Conservation (phyloP, 257 asterid species). For the Solanum lycopersicoides region DNA sequence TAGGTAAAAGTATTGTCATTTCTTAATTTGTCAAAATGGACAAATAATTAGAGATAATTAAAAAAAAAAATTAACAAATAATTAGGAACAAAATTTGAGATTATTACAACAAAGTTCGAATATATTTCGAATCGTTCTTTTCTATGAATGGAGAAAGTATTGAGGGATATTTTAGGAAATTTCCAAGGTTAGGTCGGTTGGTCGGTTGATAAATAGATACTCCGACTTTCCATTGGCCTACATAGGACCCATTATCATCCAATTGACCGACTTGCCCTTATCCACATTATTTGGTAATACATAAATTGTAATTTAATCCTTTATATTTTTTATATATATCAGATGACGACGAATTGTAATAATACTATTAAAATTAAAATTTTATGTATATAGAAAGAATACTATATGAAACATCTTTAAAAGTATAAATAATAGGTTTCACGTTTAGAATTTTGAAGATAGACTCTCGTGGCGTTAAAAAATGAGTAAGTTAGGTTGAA, state of each 20-base stretch:
- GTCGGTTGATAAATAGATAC: constrained; percentile 42
- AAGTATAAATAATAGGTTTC: background rate
- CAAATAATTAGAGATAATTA: too few species aligned
- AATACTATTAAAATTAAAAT: background rate
- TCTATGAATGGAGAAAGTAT: background rate
- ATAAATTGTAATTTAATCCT: background rate
- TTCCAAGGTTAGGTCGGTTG: constrained; percentile 36
- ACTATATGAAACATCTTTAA: background rate
- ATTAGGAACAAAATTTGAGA: too few species aligned
- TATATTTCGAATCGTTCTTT: too few species aligned
- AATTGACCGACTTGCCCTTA: constrained; percentile 16
- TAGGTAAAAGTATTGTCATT: too few species aligned
- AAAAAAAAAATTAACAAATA: too few species aligned
- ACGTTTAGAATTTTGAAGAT: background rate
- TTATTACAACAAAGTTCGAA: too few species aligned
- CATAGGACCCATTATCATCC: constrained; percentile 11
- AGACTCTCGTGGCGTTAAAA: background rate
- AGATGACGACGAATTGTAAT: background rate
- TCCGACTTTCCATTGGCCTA: constrained; percentile 15
- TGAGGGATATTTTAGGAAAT: background rate
- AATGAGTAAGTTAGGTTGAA: background rate
- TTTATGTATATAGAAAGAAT: background rate
- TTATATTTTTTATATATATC: background rate
- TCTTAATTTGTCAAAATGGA: too few species aligned
- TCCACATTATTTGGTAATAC: background rate